Evolutionary conservation across 768 basidiomycete species (phyloP), one percentile per base, ranked within the genome.

Genomic region (Lentinula guzmanii): DNA sequence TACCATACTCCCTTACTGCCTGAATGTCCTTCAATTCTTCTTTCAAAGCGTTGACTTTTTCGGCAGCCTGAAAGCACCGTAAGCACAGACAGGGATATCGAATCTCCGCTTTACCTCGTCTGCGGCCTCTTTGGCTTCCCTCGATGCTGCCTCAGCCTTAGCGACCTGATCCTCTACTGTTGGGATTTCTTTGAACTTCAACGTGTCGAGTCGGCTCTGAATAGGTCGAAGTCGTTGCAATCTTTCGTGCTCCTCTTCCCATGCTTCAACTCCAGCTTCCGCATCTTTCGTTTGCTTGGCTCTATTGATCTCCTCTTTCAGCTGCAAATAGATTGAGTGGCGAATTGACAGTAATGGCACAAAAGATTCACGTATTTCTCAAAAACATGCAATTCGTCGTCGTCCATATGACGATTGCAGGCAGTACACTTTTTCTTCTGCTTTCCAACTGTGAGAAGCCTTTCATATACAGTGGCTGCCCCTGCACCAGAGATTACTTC

Each of bases 331-430:
- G 43, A 37, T 42, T 24, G 35, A 48, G 9, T 65, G 21, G 41
- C 37, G 11, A 52, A 62, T 21, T 9, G 37, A 39, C 13, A 62
- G 28, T 21, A 62, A 50, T 13, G n/a, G 28, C 41, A 46, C 31
- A 48, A 39, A 7, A 21, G 21, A 75, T 86, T 57, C 61, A 91
- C 93, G 67, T 85, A 85, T 73, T 79, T 82, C 70, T 95, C 89
- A 63, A 95, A 91, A 0, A 80, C 77, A 0, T 74, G 73, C 10
- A 80, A 64, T 62, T 82, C 79, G 10, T 71, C 68, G 54, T 81
- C 79, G 21, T 81, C 75, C 68, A 98, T 74, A 42, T 77, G 77
- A 1, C 95, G 83, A 66, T 86, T 85, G 69, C 96, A 98, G 7
- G 86, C 86, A 10, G 82, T 77, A 67, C 96, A 99, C 0, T 78